Base-by-base conservation (phyloP, 257 asterid species). In the Voacanga thouarsii region DNA sequence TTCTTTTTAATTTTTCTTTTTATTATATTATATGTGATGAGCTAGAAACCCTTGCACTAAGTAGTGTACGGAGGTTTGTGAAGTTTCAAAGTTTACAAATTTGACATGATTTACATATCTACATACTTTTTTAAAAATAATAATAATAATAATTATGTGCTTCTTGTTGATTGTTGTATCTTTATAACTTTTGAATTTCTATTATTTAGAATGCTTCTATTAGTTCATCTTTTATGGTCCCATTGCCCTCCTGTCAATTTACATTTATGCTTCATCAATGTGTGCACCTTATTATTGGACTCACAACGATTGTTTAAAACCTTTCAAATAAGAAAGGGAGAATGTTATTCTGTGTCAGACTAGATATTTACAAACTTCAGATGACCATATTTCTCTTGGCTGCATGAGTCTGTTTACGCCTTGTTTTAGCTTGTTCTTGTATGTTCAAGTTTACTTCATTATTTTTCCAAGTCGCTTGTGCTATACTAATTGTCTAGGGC, bases 121-220 rank as follows among this genome's bases (percentile, higher is more conserved):
- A 18, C 39, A 23, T 59, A 33, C 9, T 2, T 8, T 24, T 8
- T 59, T n/a, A 43, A 7, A 7, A 33, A n/a, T n/a, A n/a, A n/a
- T n/a, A 33, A 33, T 1, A 33, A 50, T 50, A 50, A 21, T 30
- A 23, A 21, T 57, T 57, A 60, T 24, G 37, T 60, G 33, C 30
- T 60, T 60, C 66, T 60, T 60, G 66, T 60, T 60, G 66, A n/a
- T 60, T 60, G 66, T 37, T 61, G 4, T 61, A 30, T 61, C 41
- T 41, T 10, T 18, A 26, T 24, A 24, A 10, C 68, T 60, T 12
- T 26, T 26, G 68, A 61, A 26, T 2, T 61, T 61, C 12, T 61
- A 41, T 26, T 61, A 61, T 61, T 24, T 4, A 12, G 39, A 61
- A 9, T 61, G 41, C 41, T 11, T 61, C 30, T 61, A 8, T 61